Percentiles rank a stretch among this genome's conserved stretches.
Evolutionary conservation across 2,329 filamentous ascomycete species (phyloP).

Genomic region (Exophiala alcalophila): DNA sequence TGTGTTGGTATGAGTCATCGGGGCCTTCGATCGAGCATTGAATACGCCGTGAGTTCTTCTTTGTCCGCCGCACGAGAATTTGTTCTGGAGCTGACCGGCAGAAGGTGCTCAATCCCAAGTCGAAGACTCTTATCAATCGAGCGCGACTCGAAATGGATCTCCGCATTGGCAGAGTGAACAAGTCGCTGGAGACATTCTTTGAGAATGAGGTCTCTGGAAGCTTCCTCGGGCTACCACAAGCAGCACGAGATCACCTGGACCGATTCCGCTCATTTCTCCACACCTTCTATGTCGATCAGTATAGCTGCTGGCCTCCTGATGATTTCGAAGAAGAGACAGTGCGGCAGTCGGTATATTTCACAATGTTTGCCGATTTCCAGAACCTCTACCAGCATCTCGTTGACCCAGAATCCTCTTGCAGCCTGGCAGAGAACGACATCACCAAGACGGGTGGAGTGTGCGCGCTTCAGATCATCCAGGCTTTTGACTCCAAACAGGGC

Average conservation of each 20-base stretch:
- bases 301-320: slow-evolving; percentile 70
- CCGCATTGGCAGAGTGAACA: slow-evolving; percentile 57
- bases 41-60: slow-evolving; percentile 25
- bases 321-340: slow-evolving; percentile 49
- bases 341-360: slow-evolving; percentile 56
- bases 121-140: slow-evolving; percentile 63
- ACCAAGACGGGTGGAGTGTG: slow-evolving; percentile 64
- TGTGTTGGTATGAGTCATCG: slow-evolving; percentile 66
- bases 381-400: slow-evolving; percentile 69
- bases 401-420: slow-evolving; percentile 45
- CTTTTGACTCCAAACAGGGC: slow-evolving; percentile 62
- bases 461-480: slow-evolving; percentile 63
- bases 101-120: slow-evolving; percentile 46
- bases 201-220: slow-evolving; percentile 67
- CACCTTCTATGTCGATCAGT: slow-evolving; percentile 62
- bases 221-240: slow-evolving; percentile 61
- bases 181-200: slow-evolving; percentile 64
- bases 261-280: slow-evolving; percentile 68
- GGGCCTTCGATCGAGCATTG: slow-evolving; percentile 24
- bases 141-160: slow-evolving; percentile 64
- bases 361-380: slow-evolving; percentile 68
- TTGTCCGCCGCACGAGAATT: neutral
- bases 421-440: slow-evolving; percentile 50
- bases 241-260: slow-evolving; percentile 65
- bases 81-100: slow-evolving; percentile 7